phyloP scores from a whole-genome alignment of 768 basidiomycete species.

The Termitomyces sp. region DNA sequence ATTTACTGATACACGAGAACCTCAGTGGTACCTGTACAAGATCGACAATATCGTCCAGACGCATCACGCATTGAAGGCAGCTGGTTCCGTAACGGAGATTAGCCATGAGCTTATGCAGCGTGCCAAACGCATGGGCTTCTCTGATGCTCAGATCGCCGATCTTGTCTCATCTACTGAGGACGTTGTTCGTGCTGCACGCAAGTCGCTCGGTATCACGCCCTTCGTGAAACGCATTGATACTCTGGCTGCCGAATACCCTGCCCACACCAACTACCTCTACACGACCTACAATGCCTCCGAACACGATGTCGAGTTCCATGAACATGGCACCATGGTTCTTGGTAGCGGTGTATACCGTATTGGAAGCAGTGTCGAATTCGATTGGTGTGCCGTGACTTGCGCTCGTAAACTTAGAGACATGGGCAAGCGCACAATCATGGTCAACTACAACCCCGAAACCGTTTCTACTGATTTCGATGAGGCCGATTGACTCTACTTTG shows the following conservation, averaged over 20 bases:
- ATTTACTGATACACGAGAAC: too few species aligned
- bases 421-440: conserved; percentile 93
- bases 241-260: conserved; percentile 96
- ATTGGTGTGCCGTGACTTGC: conserved; percentile 99
- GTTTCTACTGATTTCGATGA: conserved; percentile 99
- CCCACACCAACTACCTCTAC: conserved; percentile 98
- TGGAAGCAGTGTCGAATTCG: conserved; percentile 97
- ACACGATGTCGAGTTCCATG: conserved; percentile 93
- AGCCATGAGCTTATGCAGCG: conserved; percentile 76
- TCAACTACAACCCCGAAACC: conserved; percentile 99
- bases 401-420: too few species aligned
- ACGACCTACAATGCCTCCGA: conserved; percentile 97
- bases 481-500: conserved; percentile 96
- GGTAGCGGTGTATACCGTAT: conserved; percentile 98
- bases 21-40: too few species aligned
- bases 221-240: conserved; percentile 99
- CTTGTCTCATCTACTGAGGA: conserved; percentile 71
- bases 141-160: conserved; percentile 87
- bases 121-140: conserved; percentile 94
- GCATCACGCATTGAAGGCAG: too few species aligned
- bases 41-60: too few species aligned
- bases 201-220: conserved; percentile 83
- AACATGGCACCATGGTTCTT: conserved; percentile 97
- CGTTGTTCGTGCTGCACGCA: conserved; percentile 77
- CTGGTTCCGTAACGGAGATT: too few species aligned